A percentile compares a stretch with the other conserved stretches of the same genome.
phyloP scores from a whole-genome alignment of 768 basidiomycete species.

The Sporobolomyces phaffii region DNA sequence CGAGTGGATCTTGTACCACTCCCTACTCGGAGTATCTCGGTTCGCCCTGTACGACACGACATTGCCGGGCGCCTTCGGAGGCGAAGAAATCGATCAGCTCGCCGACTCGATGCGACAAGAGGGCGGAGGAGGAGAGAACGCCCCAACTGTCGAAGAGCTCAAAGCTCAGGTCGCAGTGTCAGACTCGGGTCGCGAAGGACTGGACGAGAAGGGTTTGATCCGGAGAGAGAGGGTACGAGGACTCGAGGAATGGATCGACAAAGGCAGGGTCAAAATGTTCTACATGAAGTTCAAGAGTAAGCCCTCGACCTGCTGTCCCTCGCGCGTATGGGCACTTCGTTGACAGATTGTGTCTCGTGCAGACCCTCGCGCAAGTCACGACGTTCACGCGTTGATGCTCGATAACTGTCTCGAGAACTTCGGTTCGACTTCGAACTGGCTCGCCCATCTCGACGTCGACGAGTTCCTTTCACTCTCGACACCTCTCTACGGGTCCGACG shows the following conservation, averaged over 20 bases:
- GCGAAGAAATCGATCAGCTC: slow-evolving; percentile 27
- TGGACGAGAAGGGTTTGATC: slow-evolving; percentile 21
- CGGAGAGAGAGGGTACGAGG: slow-evolving; percentile 19
- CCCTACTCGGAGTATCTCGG: slow-evolving; percentile 29
- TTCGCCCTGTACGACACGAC: slow-evolving; percentile 36
- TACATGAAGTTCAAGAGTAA: slow-evolving; percentile 33
- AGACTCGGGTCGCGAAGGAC: slow-evolving; percentile 11
- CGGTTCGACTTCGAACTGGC: slow-evolving; percentile 22
- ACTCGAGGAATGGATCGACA: slow-evolving; percentile 34
- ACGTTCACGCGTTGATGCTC: slow-evolving; percentile 26
- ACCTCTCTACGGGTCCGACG: slow-evolving; percentile 15
- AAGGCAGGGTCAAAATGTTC: slow-evolving; percentile 18
- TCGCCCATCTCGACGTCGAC: slow-evolving; percentile 33
- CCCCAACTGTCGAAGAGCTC: slow-evolving; percentile 32
- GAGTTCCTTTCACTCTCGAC: slow-evolving; percentile 26
- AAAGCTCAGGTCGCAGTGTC: slow-evolving; percentile 10
- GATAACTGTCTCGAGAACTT: slow-evolving; percentile 12
- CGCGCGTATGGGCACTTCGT: too few relatives aligned
- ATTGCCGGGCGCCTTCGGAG: slow-evolving; percentile 24
- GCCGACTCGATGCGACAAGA: slow-evolving; percentile 24
- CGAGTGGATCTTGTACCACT: slow-evolving; percentile 35
- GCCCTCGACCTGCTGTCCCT: neutral
- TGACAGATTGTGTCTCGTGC: neutral
- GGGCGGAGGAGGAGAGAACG: slow-evolving; percentile 26
- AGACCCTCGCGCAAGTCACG: slow-evolving; percentile 14